Percentiles rank a stretch among this genome's conserved stretches.
phyloP scores from a whole-genome alignment of 106 monocot species.

The Alisma plantagoaquatica region DNA sequence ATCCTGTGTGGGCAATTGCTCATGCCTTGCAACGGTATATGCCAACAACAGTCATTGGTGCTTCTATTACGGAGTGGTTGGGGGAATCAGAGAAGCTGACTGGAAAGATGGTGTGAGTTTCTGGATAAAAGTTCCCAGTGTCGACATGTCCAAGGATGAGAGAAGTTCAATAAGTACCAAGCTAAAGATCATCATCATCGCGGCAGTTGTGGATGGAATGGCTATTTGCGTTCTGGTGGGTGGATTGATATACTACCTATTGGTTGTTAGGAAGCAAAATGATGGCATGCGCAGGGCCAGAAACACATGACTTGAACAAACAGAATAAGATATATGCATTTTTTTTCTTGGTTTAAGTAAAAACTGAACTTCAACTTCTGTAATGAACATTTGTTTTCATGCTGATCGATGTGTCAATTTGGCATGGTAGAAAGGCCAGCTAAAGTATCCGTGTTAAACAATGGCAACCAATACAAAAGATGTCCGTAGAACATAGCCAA shows the following conservation, averaged over 20 bases:
- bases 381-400: no score
- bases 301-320: no score
- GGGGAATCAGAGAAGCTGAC: slow-evolving; percentile 19
- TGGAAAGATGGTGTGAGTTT: slow-evolving; percentile 10
- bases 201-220: slow-evolving; percentile 17
- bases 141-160: background rate
- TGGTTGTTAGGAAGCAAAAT: slow-evolving; percentile 7
- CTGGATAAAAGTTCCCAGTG: slow-evolving; percentile 31
- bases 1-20: slow-evolving; percentile 30
- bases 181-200: slow-evolving; percentile 10
- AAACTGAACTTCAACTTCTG: no score
- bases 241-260: slow-evolving; percentile 19
- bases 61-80: slow-evolving; percentile 30
- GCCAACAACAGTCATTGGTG: slow-evolving; percentile 6
- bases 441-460: no score
- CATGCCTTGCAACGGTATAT: slow-evolving; percentile 33
- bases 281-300: no score
- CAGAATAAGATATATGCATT: no score
- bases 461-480: no score
- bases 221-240: slow-evolving; percentile 22
- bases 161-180: background rate
- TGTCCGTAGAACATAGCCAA: no score
- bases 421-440: no score
- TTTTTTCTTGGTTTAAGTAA: no score
- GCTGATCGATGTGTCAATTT: no score